Conservation (phyloP, 108 stramenopile species). For the Conticribra guillardii region DNA sequence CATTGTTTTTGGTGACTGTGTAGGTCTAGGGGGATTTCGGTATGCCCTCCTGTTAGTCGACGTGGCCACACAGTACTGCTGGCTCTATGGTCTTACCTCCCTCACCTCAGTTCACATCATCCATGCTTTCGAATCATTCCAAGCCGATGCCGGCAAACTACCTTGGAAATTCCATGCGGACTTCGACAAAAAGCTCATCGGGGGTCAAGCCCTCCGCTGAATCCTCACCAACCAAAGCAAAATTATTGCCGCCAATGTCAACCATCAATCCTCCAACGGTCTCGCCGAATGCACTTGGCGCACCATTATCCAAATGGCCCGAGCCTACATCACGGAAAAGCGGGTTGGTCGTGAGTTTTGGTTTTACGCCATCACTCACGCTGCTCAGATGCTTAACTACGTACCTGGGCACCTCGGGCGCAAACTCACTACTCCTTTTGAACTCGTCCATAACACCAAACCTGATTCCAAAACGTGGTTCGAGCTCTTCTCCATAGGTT, state of each 20-base stretch:
- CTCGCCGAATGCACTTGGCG: too few relatives aligned
- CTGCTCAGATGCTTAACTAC: conserved; percentile 19
- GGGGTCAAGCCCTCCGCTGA: conserved; percentile 8
- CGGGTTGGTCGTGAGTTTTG: too few relatives aligned
- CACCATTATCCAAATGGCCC: too few relatives aligned
- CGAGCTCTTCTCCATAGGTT: conserved; percentile 24
- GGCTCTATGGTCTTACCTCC: conserved; percentile 17
- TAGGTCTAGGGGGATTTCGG: conserved; percentile 12
- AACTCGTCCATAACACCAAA: conserved; percentile 13
- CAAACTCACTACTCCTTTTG: too few relatives aligned
- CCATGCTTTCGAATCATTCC: conserved; percentile 2
- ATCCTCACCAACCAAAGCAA: background rate
- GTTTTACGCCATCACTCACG: conserved; percentile 18
- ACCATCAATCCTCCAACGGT: conserved; percentile 21
- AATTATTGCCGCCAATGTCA: conserved; percentile 21
- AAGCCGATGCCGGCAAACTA: background rate
- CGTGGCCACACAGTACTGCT: conserved; percentile 12
- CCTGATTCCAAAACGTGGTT: too few relatives aligned
- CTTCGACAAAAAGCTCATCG: too few relatives aligned
- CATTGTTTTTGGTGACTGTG: too few relatives aligned
- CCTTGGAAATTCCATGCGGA: conserved; percentile 16
- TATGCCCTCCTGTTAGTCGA: conserved; percentile 26
- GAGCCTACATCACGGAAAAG: too few relatives aligned
- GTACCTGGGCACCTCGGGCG: conserved; percentile 21
- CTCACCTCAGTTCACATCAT: conserved; percentile 8